These are phyloP conservation scores for Grosmannia serpens DNA, from an alignment of 2,329 filamentous ascomycete species.

Conservation along the genomic window DNA sequence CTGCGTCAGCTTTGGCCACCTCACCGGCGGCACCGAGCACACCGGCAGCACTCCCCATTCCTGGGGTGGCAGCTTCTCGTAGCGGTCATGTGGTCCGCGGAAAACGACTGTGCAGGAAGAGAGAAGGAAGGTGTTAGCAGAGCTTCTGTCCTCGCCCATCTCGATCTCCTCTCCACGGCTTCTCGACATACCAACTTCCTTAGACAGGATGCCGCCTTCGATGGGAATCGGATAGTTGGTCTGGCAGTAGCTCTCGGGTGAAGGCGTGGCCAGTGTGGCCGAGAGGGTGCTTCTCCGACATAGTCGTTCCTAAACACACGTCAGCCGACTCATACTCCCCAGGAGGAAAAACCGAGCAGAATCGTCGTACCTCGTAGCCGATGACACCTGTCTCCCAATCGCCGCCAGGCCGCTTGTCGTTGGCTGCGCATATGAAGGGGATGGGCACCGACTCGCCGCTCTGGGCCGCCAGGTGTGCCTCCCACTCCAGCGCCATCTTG, in stretches of 20 bases:
- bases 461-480: slow-evolving; percentile 24
- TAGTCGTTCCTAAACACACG: slow-evolving; percentile 43
- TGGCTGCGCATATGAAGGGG: slow-evolving; percentile 61
- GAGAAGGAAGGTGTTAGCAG: background rate
- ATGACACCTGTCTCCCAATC: slow-evolving; percentile 59
- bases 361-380: slow-evolving; percentile 37
- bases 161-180: background rate
- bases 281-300: slow-evolving; percentile 65
- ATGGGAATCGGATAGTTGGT: slow-evolving; percentile 62
- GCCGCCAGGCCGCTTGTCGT: slow-evolving; percentile 66
- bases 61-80: slow-evolving; percentile 41
- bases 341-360: too few species aligned
- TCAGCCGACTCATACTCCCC: background rate
- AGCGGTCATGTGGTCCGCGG: slow-evolving; percentile 56
- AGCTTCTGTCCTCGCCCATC: background rate
- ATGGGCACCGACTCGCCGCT: slow-evolving; percentile 31
- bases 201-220: slow-evolving; percentile 58
- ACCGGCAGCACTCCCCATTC: slow-evolving; percentile 52
- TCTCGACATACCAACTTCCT: slow-evolving; percentile 42
- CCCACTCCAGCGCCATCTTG: slow-evolving; percentile 48
- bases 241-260: slow-evolving; percentile 29
- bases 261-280: slow-evolving; percentile 53
- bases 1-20: slow-evolving; percentile 61
- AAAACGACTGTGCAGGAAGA: slow-evolving; percentile 62
- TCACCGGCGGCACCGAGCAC: slow-evolving; percentile 61